Base-by-base conservation (phyloP, 2,329 filamentous ascomycete genomes). In the Biscogniauxia mediterranea region DNA sequence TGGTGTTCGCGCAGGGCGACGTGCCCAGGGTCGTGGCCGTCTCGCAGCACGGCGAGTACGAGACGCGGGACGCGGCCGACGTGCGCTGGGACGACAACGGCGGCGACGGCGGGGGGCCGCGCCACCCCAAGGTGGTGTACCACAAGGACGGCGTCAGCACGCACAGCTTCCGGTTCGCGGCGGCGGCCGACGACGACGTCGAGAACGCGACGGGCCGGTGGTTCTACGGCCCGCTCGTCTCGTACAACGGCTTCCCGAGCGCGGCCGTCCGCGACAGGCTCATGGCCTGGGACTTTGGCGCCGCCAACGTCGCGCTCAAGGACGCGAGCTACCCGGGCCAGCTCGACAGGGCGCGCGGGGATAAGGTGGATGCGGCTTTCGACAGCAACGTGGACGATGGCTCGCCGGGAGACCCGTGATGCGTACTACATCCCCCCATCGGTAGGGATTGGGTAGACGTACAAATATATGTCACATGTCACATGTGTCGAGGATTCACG, bases 291-390 rank as follows among this genome's bases (percentile, higher is more conserved):
- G 70, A 73, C 53, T 73, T 71, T 23, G 71, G 70, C 1, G 63
- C 56, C 32, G 71, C 71, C 4, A 63, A 8, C 23, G 64, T 73
- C 2, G 71, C 67, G 21, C 61, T 73, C 54, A 71, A 68, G 61
- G 71, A 73, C 55, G 21, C 50, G 11, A 64, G 60, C 49, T 72
- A 68, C 61, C 25, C 65, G 23, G 57, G 60, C 6, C 59, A 71
- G 13, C 61, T 73, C 0, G 66, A 72, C 19, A 63, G 52, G 11
- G 66, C 70, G 3, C 65, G 68, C 25, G 63, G 61, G 9, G 62
- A 92, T 72, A 32, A 32, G 28, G 84, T 81, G 26, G 79, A 83
- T 2, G 84, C 85, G 1, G 84, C 87, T 59, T 79, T 88, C 53
- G 84, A 89, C 64, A 77, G 86, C 50, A 78, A 80, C 5, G 70